Evolutionary conservation across 345 rosid genomes (phyloP), one percentile per base, ranked within the genome.

Genomic region (Pseudoturritis turrita): DNA sequence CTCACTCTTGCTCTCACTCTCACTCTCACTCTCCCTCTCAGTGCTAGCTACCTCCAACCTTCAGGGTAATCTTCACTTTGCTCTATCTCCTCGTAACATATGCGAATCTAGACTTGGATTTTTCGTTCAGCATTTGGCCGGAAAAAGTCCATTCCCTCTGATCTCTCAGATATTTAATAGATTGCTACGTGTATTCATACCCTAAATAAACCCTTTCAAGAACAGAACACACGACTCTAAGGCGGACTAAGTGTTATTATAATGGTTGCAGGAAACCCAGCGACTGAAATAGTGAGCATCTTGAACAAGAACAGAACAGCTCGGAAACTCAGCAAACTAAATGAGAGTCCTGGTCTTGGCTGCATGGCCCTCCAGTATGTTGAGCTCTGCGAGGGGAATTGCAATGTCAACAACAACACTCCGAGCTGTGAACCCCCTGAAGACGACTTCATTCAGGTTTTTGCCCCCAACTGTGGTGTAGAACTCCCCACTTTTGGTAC

Each of bases 291-390:
- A 12, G 89, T 92, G 25, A 81, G 84, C 73, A 78, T 92, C 72
- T 84, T 87, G 69, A 92, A 92, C 84, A 71, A 81, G 57, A 89
- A 92, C 59, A 79, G 95, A 68, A 88, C 89, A 36, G 78, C 89
- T 22, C 73, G 65, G 13, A 87, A 88, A 59, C 86, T 91, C 17
- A 72, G 59, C 25, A 71, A 70, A 36, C 82, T 92, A 56, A 82
- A 79, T 14, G 87, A 85, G 62, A 92, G 85, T 67, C 98, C 96
- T 0, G 96, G 98, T 10, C 89, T 92, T 12, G 98, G 90, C 56
- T 92, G 98, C 81, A 86, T 89, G 83, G 96, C 98, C 31, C 81
- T 88, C 70, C 96, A 88, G 75, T 92, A 86, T 75, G 86, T 73
- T 22, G 85, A 84, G 69, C 45, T 68, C 35, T 92, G 98, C 88